Evolutionary conservation across 108 stramenopile genomes (phyloP).

Genomic region (Parmales sp.): DNA sequence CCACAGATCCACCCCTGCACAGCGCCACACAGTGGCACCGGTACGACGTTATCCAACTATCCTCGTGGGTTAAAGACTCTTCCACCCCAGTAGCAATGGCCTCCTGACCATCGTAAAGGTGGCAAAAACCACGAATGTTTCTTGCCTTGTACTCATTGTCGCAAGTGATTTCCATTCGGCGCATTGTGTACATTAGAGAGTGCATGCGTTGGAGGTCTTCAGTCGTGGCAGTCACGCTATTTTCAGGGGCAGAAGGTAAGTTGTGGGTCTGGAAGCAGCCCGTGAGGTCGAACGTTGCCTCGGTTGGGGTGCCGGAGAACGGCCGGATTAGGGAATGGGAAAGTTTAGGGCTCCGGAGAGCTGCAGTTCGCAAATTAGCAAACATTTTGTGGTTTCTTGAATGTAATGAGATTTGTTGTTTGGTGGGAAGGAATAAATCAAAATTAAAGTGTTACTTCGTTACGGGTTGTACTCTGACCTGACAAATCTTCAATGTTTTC

Average conservation of each 20-base stretch:
- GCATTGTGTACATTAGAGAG: constrained; percentile 97
- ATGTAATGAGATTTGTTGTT: too few relatives aligned
- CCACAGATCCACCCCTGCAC: constrained; percentile 78
- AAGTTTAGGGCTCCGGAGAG: neutral
- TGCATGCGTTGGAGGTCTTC: constrained; percentile 86
- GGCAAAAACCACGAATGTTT: constrained; percentile 98
- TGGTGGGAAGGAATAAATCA: too few relatives aligned
- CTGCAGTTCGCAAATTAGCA: neutral
- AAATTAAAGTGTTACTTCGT: too few relatives aligned
- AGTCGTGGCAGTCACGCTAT: constrained; percentile 65
- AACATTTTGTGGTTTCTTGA: too few relatives aligned
- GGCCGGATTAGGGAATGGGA: neutral
- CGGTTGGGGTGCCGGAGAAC: too few relatives aligned
- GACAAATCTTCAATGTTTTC: too few relatives aligned
- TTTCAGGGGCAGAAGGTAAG: constrained; percentile 52
- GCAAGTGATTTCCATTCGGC: constrained; percentile 99
- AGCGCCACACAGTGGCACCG: constrained; percentile 94
- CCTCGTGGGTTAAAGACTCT: constrained; percentile 67
- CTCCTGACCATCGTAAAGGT: constrained; percentile 99
- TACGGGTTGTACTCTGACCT: too few relatives aligned
- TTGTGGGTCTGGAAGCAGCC: constrained; percentile 70
- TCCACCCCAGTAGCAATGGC: constrained; percentile 95
- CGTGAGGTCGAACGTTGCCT: constrained; percentile 60
- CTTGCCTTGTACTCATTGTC: constrained; percentile 98
- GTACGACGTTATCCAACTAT: constrained; percentile 94